Base-by-base conservation (phyloP, 2,329 filamentous ascomycete genomes). In the Diaporthe vexans region DNA sequence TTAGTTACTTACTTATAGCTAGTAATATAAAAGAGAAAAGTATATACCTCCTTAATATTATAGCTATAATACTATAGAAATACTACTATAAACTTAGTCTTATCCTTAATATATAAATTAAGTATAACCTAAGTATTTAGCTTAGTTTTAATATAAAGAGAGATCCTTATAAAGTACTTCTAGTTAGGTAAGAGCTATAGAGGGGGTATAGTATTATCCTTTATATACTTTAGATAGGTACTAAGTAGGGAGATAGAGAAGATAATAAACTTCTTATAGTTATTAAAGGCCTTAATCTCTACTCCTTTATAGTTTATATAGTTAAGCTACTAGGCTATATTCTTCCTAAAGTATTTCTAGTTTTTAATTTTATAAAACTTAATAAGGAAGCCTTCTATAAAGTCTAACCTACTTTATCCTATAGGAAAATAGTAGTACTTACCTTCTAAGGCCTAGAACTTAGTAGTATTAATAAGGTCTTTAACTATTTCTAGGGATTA, bases 351-450 rank as follows among this genome's bases (percentile, higher is more conserved):
- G 29, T 29, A 29, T 17, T 0, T 0, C 4, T 56, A 37, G 37
- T 11, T 37, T n/a, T n/a, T n/a, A n/a, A 37, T 37, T 11, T 37
- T 37, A 37, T 56, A 19, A 19, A 29, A n/a, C 15, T n/a, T 33
- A 33, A 33, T 11, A 29, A 56, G 15, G 0, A 17, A 33, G 2
- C 6, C 15, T 0, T 56, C 10, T 56, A 56, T 56, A 56, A 56
- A 0, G 1, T 56, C 8, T 0, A 8, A 56, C 15, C 33, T 56
- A 33, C 0, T 0, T 19, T 33, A 9, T n/a, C n/a, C 0, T 21
- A 24, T 26, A 11, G 13, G 2, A 0, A 6, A 24, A 52, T 26
- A 24, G 24, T 13, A 26, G n/a, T 52, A 52, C 3, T 24, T 26
- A 52, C n/a, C n/a, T n/a, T n/a, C n/a, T n/a, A n/a, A n/a, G n/a